Evolutionary conservation across 164 flowering plant genomes (phyloP).

Genomic region (Sextonia rubra): DNA sequence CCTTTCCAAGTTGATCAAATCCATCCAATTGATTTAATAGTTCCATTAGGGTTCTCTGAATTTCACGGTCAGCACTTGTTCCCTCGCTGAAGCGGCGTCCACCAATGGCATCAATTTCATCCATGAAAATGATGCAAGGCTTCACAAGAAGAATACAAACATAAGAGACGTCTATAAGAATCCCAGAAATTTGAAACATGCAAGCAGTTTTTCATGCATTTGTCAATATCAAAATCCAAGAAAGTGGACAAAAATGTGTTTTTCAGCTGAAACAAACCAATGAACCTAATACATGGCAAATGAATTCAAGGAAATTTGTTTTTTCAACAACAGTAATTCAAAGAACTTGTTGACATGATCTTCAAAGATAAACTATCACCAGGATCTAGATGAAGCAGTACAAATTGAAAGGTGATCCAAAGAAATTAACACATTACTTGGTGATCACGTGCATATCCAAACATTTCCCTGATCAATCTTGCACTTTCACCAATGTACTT

Average conservation of each 20-base stretch:
- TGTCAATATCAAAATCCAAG: background rate
- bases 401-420: background rate
- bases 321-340: too few relatives aligned
- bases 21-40: slow-evolving; percentile 97
- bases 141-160: slow-evolving; percentile 21
- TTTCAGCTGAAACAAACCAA: background rate
- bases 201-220: background rate
- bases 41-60: slow-evolving; percentile 94
- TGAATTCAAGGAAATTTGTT: background rate
- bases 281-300: background rate
- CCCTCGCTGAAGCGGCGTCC: slow-evolving; percentile 96
- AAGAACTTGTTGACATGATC: background rate
- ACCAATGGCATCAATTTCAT: slow-evolving; percentile 98
- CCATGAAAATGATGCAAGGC: slow-evolving; percentile 99
- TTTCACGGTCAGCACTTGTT: slow-evolving; percentile 94
- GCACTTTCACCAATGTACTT: slow-evolving; percentile 98
- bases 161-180: background rate
- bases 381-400: background rate
- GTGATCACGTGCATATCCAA: slow-evolving; percentile 94
- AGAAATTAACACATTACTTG: slow-evolving; percentile 44
- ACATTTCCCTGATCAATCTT: slow-evolving; percentile 89
- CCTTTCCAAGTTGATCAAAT: slow-evolving; percentile 92
- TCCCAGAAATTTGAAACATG: background rate
- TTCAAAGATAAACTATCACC: too few relatives aligned
- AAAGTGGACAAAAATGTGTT: background rate